Evolutionary conservation across 306 rosid species (phyloP).

Genomic region (Cucumis hystrix): DNA sequence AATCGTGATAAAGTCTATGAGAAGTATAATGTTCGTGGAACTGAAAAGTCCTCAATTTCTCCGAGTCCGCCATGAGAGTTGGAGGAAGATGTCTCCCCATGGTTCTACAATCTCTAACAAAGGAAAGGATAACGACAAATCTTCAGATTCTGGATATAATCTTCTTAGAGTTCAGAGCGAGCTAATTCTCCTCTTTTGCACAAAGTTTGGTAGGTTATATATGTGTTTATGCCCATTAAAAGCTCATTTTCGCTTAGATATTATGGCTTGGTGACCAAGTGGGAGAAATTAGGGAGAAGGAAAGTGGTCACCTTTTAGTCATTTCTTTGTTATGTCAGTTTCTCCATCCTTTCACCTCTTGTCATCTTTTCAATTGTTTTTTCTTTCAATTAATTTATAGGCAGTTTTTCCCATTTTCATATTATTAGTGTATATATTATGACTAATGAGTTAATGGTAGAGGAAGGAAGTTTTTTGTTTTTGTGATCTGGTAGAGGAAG

Average conservation of each 20-base stretch:
- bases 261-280: constrained; percentile 11
- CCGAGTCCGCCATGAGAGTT: constrained; percentile 31
- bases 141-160: neutral
- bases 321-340: neutral
- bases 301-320: constrained; percentile 12
- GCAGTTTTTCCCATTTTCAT: constrained; percentile 28
- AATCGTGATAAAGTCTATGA: constrained; percentile 84
- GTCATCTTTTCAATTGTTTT: neutral
- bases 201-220: constrained; percentile 18
- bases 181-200: constrained; percentile 8
- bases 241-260: neutral
- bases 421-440: constrained; percentile 68
- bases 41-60: constrained; percentile 50
- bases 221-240: neutral
- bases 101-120: constrained; percentile 24
- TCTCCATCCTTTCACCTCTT: neutral
- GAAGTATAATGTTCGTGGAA: constrained; percentile 61
- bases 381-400: constrained; percentile 35
- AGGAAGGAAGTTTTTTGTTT: constrained; percentile 3
- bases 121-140: neutral
- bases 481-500: constrained; percentile 8
- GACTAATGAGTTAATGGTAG: constrained; percentile 26
- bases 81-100: constrained; percentile 39
- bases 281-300: constrained; percentile 12
- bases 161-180: neutral